These are phyloP conservation scores for Leccinum variicolor DNA, from an alignment of 768 basidiomycete species.

Conservation along the genomic window DNA sequence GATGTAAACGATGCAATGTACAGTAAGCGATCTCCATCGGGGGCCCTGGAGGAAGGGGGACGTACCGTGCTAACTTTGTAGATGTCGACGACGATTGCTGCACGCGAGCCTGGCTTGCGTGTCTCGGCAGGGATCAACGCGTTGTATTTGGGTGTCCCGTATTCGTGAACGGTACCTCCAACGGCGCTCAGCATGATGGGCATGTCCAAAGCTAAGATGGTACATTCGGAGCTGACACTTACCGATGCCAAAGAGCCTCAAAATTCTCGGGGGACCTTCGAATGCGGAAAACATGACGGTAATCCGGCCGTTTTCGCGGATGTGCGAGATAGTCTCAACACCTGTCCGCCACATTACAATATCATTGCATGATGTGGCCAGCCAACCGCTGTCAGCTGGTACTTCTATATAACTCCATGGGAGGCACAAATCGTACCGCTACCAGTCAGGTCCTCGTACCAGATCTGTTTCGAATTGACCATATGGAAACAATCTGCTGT, in stretches of 20 bases:
- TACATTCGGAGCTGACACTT: background rate
- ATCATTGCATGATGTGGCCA: background rate
- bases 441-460: slow-evolving; percentile 75
- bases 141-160: slow-evolving; percentile 60
- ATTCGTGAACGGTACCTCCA: slow-evolving; percentile 57
- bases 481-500: slow-evolving; percentile 61
- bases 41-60: background rate
- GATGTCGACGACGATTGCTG: slow-evolving; percentile 57
- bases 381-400: background rate
- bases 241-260: slow-evolving; percentile 59
- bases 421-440: slow-evolving; percentile 45
- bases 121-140: slow-evolving; percentile 43
- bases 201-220: slow-evolving; percentile 6
- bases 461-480: slow-evolving; percentile 51
- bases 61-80: slow-evolving; percentile 49
- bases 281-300: slow-evolving; percentile 63
- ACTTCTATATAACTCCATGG: background rate
- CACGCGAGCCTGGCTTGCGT: slow-evolving; percentile 55
- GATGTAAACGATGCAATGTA: background rate
- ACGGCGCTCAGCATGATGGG: background rate
- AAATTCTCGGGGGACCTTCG: slow-evolving; percentile 56
- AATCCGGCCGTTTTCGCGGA: slow-evolving; percentile 59
- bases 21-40: background rate
- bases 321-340: slow-evolving; percentile 55
- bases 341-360: slow-evolving; percentile 31